phyloP scores from a whole-genome alignment of 306 rosid genomes.

The Malus sylvestris region DNA sequence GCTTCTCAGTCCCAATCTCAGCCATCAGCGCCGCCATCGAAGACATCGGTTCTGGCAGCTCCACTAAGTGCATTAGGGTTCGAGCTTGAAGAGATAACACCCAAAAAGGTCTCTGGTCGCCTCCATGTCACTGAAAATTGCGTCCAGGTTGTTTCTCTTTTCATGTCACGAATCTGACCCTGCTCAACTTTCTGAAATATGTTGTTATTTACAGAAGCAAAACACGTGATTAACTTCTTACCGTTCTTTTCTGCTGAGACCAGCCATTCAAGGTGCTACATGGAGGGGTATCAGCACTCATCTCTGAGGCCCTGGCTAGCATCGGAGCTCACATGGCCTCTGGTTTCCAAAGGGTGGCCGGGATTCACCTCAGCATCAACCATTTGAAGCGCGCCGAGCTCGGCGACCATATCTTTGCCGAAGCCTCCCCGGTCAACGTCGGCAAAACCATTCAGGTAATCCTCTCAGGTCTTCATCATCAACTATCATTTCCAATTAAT shows the following conservation, averaged over 20 bases:
- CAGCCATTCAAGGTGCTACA: constrained; percentile 96
- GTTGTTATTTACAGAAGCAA: background rate
- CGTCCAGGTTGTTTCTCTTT: constrained; percentile 50
- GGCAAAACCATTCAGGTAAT: constrained; percentile 76
- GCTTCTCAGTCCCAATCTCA: background rate
- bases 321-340: constrained; percentile 66
- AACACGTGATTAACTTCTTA: background rate
- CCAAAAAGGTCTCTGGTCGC: constrained; percentile 54
- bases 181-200: background rate
- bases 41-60: constrained; percentile 40
- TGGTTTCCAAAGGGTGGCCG: constrained; percentile 76
- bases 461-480: background rate
- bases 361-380: constrained; percentile 78
- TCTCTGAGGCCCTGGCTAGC: constrained; percentile 75
- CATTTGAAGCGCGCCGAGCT: constrained; percentile 65
- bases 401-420: constrained; percentile 62
- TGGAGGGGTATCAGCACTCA: constrained; percentile 94
- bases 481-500: background rate
- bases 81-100: constrained; percentile 41
- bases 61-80: constrained; percentile 65
- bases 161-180: background rate
- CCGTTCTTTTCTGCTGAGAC: background rate
- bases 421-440: constrained; percentile 56
- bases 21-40: background rate
- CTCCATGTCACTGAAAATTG: constrained; percentile 54